phyloP scores from a whole-genome alignment of 225 moss, liverwort and hornwort genomes.

The Physcomitrium patens region DNA sequence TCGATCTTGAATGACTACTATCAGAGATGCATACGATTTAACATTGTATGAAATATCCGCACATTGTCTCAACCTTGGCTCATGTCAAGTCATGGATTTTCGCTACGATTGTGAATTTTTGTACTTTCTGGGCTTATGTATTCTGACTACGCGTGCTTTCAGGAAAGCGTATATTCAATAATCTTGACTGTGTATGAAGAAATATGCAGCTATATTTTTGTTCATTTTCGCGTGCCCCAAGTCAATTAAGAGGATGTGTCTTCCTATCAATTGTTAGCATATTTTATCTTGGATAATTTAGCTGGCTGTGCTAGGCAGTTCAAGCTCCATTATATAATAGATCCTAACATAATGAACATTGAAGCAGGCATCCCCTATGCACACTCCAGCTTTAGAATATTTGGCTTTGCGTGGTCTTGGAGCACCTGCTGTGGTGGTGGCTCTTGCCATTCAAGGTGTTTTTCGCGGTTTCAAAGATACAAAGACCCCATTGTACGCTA shows the following conservation, averaged over 20 bases:
- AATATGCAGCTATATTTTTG: not conserved
- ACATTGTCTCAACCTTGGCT: not conserved
- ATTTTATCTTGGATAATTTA: slow-evolving; percentile 5
- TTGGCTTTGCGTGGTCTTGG: slow-evolving; percentile 58
- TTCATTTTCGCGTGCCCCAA: slow-evolving; percentile 7
- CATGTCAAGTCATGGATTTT: slow-evolving; percentile 10
- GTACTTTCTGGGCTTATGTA: slow-evolving; percentile 10
- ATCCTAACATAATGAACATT: slow-evolving; percentile 23
- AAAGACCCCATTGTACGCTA: slow-evolving; percentile 56
- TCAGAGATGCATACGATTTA: not conserved
- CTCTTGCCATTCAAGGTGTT: slow-evolving; percentile 60
- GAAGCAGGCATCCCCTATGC: slow-evolving; percentile 60
- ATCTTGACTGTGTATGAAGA: not conserved
- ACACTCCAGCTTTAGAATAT: slow-evolving; percentile 51
- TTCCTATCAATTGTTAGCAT: not conserved
- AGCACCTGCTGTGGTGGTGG: slow-evolving; percentile 63
- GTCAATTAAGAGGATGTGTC: not conserved
- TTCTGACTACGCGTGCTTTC: not conserved
- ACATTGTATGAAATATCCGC: not conserved
- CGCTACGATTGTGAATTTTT: slow-evolving; percentile 12
- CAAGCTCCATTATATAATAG: slow-evolving; percentile 5
- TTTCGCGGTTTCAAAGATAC: slow-evolving; percentile 71
- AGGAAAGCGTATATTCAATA: not conserved
- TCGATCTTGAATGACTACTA: slow-evolving; percentile 3
- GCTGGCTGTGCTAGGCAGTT: slow-evolving; percentile 11